Evolutionary conservation across 1,284 basidiomycete genomes (phyloP), one percentile per base, ranked within the genome.

Genomic region (Trichosporon ovoides): DNA sequence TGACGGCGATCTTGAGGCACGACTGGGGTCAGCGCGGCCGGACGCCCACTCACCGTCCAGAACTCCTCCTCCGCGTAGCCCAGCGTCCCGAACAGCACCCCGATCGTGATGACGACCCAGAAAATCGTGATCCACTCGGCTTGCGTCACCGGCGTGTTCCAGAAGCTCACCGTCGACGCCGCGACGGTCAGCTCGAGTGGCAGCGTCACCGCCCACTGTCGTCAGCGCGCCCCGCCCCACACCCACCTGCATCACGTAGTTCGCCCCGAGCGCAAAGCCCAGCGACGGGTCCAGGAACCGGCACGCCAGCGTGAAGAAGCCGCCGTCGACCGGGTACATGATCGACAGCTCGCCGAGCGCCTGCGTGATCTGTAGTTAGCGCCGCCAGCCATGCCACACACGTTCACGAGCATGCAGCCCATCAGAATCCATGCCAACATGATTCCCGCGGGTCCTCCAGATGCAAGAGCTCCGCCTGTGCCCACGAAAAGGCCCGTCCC

Each of bases 391-490:
- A 12, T 37, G 6, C 13, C 7, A 48, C 55, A 49, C 36, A 61
- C 61, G 43, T 60, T 63, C 35, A 63, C 56, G 13, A 63, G 43
- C 61, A 63, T 63, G 24, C 59, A 36, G 54, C 68, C 69, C 63
- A 72, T 71, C 58, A 72, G 66, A 31, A 73, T 63, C 75, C 74
- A 77, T 3, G 72, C 74, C 24, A 77, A 63, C n/a, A 82, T 55
- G 63, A 77, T 64, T 72, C 77, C 79, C 22, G 76, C 77, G 1
- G 81, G 81, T 34, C 82, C 82, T 57, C 80, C 81, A 4, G 58
- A 73, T 9, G 64, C 59, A 13, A 82, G 75, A 6, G 80, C 79
- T 18, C 66, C 63, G 20, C 80, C 81, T 5, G 78, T 77, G 59
- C 81, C 81, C 57, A 49, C 66, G 55, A 69, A 67, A 37, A 68